These are phyloP conservation scores for Arxiozyma slooffiae DNA, from an alignment of 1,139 yeast species.

Conservation along the genomic window DNA sequence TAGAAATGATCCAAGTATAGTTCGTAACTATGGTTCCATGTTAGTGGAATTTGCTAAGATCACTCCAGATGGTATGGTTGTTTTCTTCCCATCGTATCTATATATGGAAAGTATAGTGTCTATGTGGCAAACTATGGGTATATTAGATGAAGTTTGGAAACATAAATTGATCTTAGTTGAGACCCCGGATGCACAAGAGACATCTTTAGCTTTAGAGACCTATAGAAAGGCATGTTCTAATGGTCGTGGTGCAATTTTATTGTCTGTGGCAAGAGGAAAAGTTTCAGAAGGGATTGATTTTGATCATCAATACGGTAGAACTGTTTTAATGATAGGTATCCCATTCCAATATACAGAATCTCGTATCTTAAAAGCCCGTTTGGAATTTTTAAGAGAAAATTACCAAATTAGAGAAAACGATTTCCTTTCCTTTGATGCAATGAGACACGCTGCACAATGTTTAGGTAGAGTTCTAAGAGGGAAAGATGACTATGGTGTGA, in stretches of 20 bases:
- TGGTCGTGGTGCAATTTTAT: conserved; percentile 92
- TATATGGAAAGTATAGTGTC: conserved; percentile 97
- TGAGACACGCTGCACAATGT: conserved; percentile 99
- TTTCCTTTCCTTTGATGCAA: conserved; percentile 92
- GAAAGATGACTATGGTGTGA: conserved; percentile 95
- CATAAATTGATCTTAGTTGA: conserved; percentile 91
- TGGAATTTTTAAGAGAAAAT: conserved; percentile 87
- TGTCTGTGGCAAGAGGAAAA: conserved; percentile 97
- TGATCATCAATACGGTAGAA: conserved; percentile 95
- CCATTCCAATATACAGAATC: conserved; percentile 98
- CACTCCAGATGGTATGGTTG: conserved; percentile 97
- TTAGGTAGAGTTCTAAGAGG: conserved; percentile 94
- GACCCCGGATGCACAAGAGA: conserved; percentile 98
- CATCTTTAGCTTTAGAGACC: conserved; percentile 88
- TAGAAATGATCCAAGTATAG: conserved; percentile 94
- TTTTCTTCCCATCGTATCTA: conserved; percentile 90
- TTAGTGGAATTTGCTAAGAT: conserved; percentile 86
- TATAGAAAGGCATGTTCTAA: conserved; percentile 93
- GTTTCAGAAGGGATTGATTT: conserved; percentile 98
- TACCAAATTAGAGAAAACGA: conserved; percentile 89
- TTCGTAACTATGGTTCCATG: conserved; percentile 88
- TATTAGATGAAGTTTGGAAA: conserved; percentile 96
- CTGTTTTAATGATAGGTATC: conserved; percentile 96
- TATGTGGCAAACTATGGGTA: conserved; percentile 98
- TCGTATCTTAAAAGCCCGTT: conserved; percentile 83